Conservation (phyloP, 2,329 filamentous ascomycete species). For the Trichophyton rubrum region DNA sequence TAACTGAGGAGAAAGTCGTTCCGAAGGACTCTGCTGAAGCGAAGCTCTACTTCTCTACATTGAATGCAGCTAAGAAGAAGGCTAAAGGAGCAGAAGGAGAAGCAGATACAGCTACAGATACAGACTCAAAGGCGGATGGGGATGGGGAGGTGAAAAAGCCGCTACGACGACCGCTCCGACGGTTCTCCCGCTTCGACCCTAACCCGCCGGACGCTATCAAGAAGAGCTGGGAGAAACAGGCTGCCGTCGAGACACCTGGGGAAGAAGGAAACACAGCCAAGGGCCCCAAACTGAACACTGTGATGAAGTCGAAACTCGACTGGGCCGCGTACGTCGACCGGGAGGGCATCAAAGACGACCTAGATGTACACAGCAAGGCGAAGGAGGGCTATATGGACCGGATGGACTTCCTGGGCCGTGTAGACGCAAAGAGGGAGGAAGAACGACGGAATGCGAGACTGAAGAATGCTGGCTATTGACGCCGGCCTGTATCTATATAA, state of each 20-base stretch:
- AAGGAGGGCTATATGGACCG: constrained; percentile 49
- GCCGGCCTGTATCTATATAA: not conserved
- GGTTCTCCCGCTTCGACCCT: constrained; percentile 36
- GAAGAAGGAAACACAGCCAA: constrained; percentile 14
- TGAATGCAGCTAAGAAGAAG: constrained; percentile 25
- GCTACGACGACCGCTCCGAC: constrained; percentile 30
- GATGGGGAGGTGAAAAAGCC: constrained; percentile 13
- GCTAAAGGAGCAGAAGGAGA: constrained; percentile 16
- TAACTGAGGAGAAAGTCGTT: constrained; percentile 43
- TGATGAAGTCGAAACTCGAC: constrained; percentile 53
- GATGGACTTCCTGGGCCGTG: constrained; percentile 50
- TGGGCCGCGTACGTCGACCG: constrained; percentile 53
- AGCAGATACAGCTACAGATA: constrained; percentile 9
- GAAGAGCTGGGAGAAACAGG: constrained; percentile 33
- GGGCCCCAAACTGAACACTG: constrained; percentile 51
- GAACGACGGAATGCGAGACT: constrained; percentile 35
- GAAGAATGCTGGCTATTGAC: constrained; percentile 4
- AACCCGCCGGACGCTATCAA: constrained; percentile 33
- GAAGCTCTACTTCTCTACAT: constrained; percentile 37
- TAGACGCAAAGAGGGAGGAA: constrained; percentile 45
- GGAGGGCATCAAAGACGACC: constrained; percentile 48
- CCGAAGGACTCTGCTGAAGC: constrained; percentile 44
- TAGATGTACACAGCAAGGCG: constrained; percentile 49
- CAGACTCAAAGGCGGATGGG: not conserved
- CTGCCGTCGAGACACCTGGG: not conserved